Evolutionary conservation across 371 early-diverging fungal genomes (phyloP).

Genomic region (Dinochytrium kinnereticum): DNA sequence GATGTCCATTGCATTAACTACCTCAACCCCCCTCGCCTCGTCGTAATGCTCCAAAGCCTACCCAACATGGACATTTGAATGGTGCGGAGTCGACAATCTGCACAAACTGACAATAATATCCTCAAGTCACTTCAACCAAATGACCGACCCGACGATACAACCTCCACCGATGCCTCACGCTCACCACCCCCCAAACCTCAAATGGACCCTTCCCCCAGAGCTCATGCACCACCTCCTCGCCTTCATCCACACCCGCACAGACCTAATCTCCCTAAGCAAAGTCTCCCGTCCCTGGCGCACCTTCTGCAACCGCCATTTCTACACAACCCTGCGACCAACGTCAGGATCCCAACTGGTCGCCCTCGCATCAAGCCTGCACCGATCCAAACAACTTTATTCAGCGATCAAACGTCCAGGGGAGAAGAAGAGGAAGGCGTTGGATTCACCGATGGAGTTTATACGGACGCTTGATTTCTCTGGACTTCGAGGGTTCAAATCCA

Average conservation of each 20-base stretch:
- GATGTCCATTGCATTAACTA: too few relatives aligned
- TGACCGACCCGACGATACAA: background rate
- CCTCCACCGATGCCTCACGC: background rate
- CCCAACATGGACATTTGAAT: too few relatives aligned
- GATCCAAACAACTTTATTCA: background rate
- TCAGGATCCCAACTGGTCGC: background rate
- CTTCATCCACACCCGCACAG: background rate
- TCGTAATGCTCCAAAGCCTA: too few relatives aligned
- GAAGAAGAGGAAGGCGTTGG: background rate
- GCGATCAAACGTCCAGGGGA: background rate
- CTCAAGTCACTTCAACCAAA: too few relatives aligned
- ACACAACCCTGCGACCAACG: background rate
- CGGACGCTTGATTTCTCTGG: background rate
- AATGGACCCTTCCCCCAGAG: background rate
- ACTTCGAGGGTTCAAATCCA: slow-evolving; percentile 3
- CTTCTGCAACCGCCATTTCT: background rate
- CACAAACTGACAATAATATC: too few relatives aligned
- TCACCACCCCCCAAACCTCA: background rate
- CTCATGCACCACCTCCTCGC: background rate
- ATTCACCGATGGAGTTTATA: background rate
- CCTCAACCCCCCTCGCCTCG: too few relatives aligned
- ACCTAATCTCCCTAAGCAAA: background rate
- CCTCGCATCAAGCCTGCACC: background rate
- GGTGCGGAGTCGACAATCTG: too few relatives aligned
- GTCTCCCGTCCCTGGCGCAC: background rate